Evolutionary conservation across 345 rosid species (phyloP).

Genomic region (Pelargonium nanum): DNA sequence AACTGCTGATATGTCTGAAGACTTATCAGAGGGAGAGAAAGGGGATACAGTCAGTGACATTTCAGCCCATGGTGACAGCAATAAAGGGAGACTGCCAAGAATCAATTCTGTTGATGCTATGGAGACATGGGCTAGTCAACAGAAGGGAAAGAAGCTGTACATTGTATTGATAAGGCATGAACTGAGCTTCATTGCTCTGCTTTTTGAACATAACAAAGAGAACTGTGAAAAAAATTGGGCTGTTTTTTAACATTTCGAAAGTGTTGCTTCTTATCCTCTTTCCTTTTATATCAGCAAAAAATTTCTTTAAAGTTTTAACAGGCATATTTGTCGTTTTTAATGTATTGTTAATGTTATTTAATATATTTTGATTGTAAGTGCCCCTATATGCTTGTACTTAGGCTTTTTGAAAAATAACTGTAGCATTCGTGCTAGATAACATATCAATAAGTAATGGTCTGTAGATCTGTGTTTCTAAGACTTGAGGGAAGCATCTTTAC

Average conservation of each 20-base stretch:
- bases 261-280: too few relatives aligned
- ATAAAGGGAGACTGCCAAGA: conserved; percentile 33
- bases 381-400: too few relatives aligned
- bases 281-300: too few relatives aligned
- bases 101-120: conserved; percentile 39
- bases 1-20: conserved; percentile 50
- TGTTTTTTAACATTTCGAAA: too few relatives aligned
- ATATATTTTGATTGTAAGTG: too few relatives aligned
- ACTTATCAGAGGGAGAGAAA: conserved; percentile 46
- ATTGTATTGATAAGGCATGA: conserved; percentile 34
- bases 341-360: too few relatives aligned
- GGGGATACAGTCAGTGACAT: conserved; percentile 30
- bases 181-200: conserved; percentile 6
- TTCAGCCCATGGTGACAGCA: conserved; percentile 36
- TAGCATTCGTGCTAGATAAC: too few relatives aligned
- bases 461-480: too few relatives aligned
- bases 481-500: too few relatives aligned
- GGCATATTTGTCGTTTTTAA: too few relatives aligned
- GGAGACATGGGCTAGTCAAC: conserved; percentile 39
- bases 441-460: background rate
- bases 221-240: background rate
- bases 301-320: too few relatives aligned
- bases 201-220: background rate
- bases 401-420: too few relatives aligned
- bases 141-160: conserved; percentile 27